Conservation (phyloP, 768 basidiomycete species). For the Collybia sordida region DNA sequence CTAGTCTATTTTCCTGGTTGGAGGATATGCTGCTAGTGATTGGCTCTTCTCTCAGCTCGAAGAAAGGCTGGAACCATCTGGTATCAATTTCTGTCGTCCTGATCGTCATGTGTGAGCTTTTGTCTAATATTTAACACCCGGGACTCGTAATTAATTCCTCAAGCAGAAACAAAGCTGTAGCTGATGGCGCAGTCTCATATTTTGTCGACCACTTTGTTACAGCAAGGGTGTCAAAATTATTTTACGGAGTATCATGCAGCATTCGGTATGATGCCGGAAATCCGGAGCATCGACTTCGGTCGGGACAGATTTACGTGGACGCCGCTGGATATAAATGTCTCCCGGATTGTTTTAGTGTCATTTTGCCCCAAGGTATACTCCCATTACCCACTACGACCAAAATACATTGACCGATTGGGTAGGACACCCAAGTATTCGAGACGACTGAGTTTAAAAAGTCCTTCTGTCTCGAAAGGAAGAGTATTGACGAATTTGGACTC, state of each 20-base stretch:
- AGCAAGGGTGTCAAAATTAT: constrained; percentile 13
- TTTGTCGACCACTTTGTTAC: constrained; percentile 14
- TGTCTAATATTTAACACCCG: background rate
- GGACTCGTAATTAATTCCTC: background rate
- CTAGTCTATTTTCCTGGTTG: constrained; percentile 36
- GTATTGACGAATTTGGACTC: background rate
- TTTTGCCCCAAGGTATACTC: no score
- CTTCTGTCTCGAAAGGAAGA: background rate
- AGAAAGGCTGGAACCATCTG: constrained; percentile 23
- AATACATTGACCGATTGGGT: no score
- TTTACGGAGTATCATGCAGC: constrained; percentile 6
- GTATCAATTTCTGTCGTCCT: constrained; percentile 34
- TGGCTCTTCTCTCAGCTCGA: constrained; percentile 38
- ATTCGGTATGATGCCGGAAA: constrained; percentile 4
- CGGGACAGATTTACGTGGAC: no score
- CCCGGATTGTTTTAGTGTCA: no score
- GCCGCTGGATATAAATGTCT: no score
- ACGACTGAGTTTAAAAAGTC: constrained; percentile 16
- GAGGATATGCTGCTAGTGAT: constrained; percentile 46
- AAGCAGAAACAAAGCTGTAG: constrained; percentile 1
- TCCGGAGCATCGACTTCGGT: constrained; percentile 8
- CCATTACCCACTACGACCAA: no score
- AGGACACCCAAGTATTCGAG: constrained; percentile 37
- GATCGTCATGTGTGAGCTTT: constrained; percentile 40
- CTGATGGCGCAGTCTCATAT: constrained; percentile 2